Conservation (phyloP, 2,329 filamentous ascomycete genomes). For the Talaromyces piceae region DNA sequence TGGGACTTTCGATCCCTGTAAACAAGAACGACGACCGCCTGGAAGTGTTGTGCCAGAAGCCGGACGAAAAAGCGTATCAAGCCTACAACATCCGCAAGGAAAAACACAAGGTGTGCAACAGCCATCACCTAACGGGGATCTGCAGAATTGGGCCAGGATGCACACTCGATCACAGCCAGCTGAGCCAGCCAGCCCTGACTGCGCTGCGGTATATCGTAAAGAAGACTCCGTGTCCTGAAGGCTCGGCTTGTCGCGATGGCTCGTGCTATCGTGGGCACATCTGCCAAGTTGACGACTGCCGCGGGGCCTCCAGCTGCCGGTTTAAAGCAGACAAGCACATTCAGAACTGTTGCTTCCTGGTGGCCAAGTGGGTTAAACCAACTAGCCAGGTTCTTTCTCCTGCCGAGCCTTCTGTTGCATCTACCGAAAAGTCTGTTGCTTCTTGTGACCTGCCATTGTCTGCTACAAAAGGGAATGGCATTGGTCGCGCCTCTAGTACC, state of each 20-base stretch:
- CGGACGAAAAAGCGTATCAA: conserved; percentile 30
- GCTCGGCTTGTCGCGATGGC: conserved; percentile 34
- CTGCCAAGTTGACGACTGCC: conserved; percentile 27
- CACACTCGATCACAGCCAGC: conserved; percentile 40
- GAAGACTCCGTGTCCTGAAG: conserved; percentile 35
- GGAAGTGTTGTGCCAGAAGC: conserved; percentile 35
- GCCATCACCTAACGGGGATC: conserved; percentile 36
- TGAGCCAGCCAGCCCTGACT: conserved; percentile 32
- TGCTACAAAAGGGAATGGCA: too few species aligned
- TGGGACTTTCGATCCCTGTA: conserved; percentile 35
- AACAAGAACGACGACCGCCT: conserved; percentile 43
- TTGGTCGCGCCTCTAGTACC: too few species aligned
- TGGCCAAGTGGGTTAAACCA: conserved; percentile 5
- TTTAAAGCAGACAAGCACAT: conserved; percentile 1
- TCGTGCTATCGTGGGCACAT: conserved; percentile 43
- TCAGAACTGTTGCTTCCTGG: not conserved
- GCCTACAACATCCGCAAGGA: conserved; percentile 33
- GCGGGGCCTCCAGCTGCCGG: not conserved
- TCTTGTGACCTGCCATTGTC: too few species aligned
- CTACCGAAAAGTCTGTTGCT: too few species aligned
- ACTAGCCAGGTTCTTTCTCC: not conserved
- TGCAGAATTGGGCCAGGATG: conserved; percentile 32
- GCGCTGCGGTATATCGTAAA: conserved; percentile 41
- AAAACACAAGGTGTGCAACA: conserved; percentile 43
- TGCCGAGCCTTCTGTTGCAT: not conserved